Base-by-base conservation (phyloP, 176 grass and related monocot species). In the Triticum dicoccoides region DNA sequence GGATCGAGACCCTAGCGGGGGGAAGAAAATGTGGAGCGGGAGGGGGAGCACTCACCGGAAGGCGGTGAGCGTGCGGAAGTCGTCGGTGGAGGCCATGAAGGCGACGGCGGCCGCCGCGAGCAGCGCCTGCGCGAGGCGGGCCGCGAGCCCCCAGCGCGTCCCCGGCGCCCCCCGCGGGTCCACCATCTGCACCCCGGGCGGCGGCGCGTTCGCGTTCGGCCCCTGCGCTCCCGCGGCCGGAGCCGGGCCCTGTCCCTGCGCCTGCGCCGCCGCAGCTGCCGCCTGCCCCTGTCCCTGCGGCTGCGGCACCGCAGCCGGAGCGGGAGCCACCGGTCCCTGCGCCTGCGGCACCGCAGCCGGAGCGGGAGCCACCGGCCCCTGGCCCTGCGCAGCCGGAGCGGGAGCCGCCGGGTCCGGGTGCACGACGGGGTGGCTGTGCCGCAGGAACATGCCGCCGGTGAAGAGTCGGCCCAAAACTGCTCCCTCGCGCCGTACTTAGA, bases 41-140 rank as follows among this genome's bases (percentile, higher is more conserved):
- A 69, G 65, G 27, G 30, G 23, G 12, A 11, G 17, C 20, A 2
- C 49, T 59, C 65, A 98, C 95, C 95, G 89, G 91, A 98, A 95
- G 68, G 95, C 93, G 56, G 93, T 89, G 77, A 98, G 86, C 58
- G 93, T 89, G 45, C 89, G 54, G 61, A 98, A 98, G 69, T 92
- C 95, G 81, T 76, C 45, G 83, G 93, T 89, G 73, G 93, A 88
- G 30, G 77, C 91, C 95, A 93, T 98, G 77, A 95, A 86, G 61
- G 85, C 77, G 61, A 95, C 85, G 45, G 95, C 89, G 5, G 91
- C 89, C 20, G 89, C 87, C 10, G 91, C 93, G 80, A 95, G 95
- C 70, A 88, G 71, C 30, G 88, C 81, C 77, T 98, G 95, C 45
- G 73, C 77, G 67, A 95, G 69, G 52, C 95, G 93, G 51, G 89